Evolutionary conservation across 2,329 filamentous ascomycete species (phyloP).

Genomic region (Lasiodiplodia theobromae): DNA sequence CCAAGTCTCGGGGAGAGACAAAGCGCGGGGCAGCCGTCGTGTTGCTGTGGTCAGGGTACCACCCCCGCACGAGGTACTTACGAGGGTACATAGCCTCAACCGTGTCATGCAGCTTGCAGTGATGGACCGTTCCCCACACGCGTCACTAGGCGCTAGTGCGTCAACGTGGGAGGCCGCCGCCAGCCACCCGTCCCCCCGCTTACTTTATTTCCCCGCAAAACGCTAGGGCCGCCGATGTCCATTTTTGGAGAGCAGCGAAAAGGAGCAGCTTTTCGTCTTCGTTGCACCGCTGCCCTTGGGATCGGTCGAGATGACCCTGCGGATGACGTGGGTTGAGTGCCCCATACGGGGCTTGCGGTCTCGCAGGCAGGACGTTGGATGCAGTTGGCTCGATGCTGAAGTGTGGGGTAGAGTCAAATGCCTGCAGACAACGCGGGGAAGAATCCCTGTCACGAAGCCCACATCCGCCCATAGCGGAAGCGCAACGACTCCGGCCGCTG

Average conservation of each 20-base stretch:
- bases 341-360: background rate
- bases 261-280: background rate
- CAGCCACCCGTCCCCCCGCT: constrained; percentile 27
- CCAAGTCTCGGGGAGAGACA: background rate
- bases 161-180: constrained; percentile 18
- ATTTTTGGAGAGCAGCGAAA: background rate
- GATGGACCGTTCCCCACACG: constrained; percentile 20
- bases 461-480: constrained; percentile 16
- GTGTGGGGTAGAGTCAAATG: constrained; percentile 29
- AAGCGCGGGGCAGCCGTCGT: background rate
- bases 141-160: constrained; percentile 19
- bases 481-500: constrained; percentile 11
- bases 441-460: constrained; percentile 21
- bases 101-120: constrained; percentile 19
- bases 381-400: constrained; percentile 9
- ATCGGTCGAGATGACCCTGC: background rate
- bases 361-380: background rate
- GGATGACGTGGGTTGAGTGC: background rate
- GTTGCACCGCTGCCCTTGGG: background rate
- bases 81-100: constrained; percentile 11
- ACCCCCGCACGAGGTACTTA: constrained; percentile 17
- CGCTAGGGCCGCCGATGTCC: constrained; percentile 9
- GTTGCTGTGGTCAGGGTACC: background rate
- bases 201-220: constrained; percentile 30
- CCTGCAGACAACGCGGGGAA: constrained; percentile 27